Evolutionary conservation across 352 stramenopile species (phyloP), one percentile per base, ranked within the genome.

Genomic region (Albugo laibachii): DNA sequence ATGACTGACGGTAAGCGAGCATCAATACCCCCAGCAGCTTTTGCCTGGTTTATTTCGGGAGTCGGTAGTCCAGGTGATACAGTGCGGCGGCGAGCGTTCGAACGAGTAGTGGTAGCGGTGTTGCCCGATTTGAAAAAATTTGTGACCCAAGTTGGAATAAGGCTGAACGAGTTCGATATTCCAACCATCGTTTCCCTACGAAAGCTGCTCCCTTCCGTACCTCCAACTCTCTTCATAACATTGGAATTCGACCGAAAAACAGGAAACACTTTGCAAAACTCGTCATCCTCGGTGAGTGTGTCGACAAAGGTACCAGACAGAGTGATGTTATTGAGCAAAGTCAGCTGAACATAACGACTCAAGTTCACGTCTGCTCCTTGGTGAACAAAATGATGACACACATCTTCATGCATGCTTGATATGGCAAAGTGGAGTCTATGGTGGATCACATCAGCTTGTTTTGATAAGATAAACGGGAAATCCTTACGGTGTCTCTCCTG

Each of bases 361-460:
- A 84, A 61, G 15, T 59, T 66, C 5, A 87, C 75, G 45, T 87
- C 63, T 0, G 72, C 75, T 11, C 75, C 69, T 36, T 66, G 58
- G 11, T 65, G 44, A 13, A 85, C 69, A 10, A 85, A 55, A 45
- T 71, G 67, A 35, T 57, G 48, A 36, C 75, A 83, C n/a, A 85
- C 75, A 45, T 77, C 61, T 21, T 70, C 54, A 31, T 80, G 72
- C 53, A 68, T 69, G 35, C 75, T 87, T 18, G 75, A 82, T 36
- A 85, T 83, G 11, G 75, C 75, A 57, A 83, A 87, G 45, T 87
- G 75, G 6, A 87, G 57, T 2, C 74, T 87, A 46, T 5, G 11
- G 27, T 42, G 31, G 24, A 3, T 31, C 24, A 31, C 24, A 24
- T 43, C 16, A 24, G 16, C 38, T 10, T 10, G 16, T 8, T 19